phyloP scores from a whole-genome alignment of 1,284 basidiomycete genomes.

The Trichosporon sp. region DNA sequence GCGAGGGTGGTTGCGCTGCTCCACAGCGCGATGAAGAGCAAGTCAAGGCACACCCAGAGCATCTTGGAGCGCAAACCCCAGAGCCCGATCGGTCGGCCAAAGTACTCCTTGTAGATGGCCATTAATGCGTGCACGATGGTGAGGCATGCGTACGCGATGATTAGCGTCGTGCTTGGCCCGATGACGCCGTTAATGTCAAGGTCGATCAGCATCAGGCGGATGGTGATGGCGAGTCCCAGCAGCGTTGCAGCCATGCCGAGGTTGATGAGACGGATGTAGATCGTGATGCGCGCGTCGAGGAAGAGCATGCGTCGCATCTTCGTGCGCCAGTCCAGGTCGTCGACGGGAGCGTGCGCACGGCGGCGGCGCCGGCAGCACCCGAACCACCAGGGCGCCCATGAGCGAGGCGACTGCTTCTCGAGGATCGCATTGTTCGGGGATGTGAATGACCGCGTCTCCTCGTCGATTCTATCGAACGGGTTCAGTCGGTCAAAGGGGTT shows the following conservation, averaged over 20 bases:
- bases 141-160: slow-evolving; percentile 59
- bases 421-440: slow-evolving; percentile 11
- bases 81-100: slow-evolving; percentile 62
- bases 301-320: slow-evolving; percentile 55
- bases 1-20: slow-evolving; percentile 56
- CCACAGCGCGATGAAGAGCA: slow-evolving; percentile 60
- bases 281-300: slow-evolving; percentile 59
- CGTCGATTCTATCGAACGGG: slow-evolving; percentile 35
- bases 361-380: slow-evolving; percentile 9
- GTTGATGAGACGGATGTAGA: slow-evolving; percentile 60
- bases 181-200: slow-evolving; percentile 57
- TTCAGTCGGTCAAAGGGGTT: slow-evolving; percentile 33
- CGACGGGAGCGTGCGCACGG: slow-evolving; percentile 21
- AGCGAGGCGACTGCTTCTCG: slow-evolving; percentile 3
- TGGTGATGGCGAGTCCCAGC: slow-evolving; percentile 58
- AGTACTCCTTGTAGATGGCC: slow-evolving; percentile 60
- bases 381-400: slow-evolving; percentile 16
- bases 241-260: slow-evolving; percentile 57
- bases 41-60: slow-evolving; percentile 57
- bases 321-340: slow-evolving; percentile 39
- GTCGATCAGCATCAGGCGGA: slow-evolving; percentile 50
- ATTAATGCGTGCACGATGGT: slow-evolving; percentile 60
- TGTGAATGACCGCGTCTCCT: slow-evolving; percentile 26
- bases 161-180: slow-evolving; percentile 60
- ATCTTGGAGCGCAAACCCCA: slow-evolving; percentile 61